phyloP scores from a whole-genome alignment of 108 stramenopile species.

The Cyclostephanos tholiformis region DNA sequence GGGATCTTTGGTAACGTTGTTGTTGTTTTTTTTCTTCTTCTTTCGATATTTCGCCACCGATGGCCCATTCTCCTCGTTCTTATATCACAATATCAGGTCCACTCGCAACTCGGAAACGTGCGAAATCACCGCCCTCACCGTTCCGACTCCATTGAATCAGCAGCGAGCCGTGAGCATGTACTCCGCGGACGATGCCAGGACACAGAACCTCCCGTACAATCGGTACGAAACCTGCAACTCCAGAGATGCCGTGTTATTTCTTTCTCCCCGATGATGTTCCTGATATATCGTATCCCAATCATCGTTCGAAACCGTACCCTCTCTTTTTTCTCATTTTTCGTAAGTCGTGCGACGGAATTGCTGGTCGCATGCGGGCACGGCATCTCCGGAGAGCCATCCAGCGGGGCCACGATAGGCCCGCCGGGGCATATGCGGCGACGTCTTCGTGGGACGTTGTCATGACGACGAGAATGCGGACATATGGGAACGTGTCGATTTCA shows the following conservation, averaged over 20 bases:
- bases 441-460: constrained; percentile 73
- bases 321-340: neutral
- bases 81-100: constrained; percentile 14
- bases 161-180: constrained; percentile 77
- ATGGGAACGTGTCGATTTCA: constrained; percentile 75
- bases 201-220: constrained; percentile 56
- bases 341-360: constrained; percentile 56
- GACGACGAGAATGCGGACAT: constrained; percentile 73
- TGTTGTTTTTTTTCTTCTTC: no score
- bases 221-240: neutral
- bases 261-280: neutral
- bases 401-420: constrained; percentile 29
- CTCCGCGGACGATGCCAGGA: constrained; percentile 56
- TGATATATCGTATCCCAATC: neutral
- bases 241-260: neutral
- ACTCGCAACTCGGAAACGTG: constrained; percentile 54
- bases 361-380: constrained; percentile 67
- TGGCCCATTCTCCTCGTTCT: neutral
- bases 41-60: no score
- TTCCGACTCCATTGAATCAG: constrained; percentile 57
- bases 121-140: constrained; percentile 74
- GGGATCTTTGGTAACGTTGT: no score
- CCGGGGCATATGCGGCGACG: constrained; percentile 70
- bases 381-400: constrained; percentile 22
- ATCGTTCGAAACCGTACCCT: neutral